Evolutionary conservation across 2,329 filamentous ascomycete species (phyloP).

Genomic region (Penicillium sp.): DNA sequence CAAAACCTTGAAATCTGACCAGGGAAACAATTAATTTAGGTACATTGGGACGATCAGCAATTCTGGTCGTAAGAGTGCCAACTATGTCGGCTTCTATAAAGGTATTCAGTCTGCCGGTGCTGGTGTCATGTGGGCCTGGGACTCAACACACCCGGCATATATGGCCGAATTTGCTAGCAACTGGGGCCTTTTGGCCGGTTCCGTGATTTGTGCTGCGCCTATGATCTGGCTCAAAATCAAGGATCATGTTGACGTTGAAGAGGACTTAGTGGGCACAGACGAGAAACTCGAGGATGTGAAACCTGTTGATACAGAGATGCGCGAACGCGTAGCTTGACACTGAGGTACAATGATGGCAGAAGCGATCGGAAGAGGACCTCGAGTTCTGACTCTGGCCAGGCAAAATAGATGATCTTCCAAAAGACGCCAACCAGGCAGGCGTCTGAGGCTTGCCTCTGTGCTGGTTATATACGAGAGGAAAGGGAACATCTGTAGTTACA

Average conservation of each 20-base stretch:
- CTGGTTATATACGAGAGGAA: background rate
- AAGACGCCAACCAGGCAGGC: background rate
- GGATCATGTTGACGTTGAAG: background rate
- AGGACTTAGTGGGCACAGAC: background rate
- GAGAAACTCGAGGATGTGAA: background rate
- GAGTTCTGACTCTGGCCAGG: too few species aligned
- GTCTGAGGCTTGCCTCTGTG: background rate
- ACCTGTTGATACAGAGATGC: background rate
- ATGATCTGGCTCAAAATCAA: background rate
- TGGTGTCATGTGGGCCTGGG: constrained; percentile 45
- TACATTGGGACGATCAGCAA: constrained; percentile 89
- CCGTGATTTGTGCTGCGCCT: background rate
- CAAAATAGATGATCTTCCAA: too few species aligned
- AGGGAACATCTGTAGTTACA: background rate
- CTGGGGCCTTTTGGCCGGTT: background rate
- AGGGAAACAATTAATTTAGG: constrained; percentile 23
- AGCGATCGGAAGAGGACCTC: background rate
- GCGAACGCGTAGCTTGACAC: background rate
- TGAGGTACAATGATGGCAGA: background rate
- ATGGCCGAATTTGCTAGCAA: background rate
- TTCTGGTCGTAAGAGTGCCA: constrained; percentile 84
- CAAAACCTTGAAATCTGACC: background rate
- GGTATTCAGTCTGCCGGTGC: constrained; percentile 77
- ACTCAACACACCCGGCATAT: background rate
- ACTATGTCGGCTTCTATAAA: constrained; percentile 84